Evolutionary conservation across 2,329 filamentous ascomycete species (phyloP), one percentile per base, ranked within the genome.

Genomic region (Venturia pyrina): DNA sequence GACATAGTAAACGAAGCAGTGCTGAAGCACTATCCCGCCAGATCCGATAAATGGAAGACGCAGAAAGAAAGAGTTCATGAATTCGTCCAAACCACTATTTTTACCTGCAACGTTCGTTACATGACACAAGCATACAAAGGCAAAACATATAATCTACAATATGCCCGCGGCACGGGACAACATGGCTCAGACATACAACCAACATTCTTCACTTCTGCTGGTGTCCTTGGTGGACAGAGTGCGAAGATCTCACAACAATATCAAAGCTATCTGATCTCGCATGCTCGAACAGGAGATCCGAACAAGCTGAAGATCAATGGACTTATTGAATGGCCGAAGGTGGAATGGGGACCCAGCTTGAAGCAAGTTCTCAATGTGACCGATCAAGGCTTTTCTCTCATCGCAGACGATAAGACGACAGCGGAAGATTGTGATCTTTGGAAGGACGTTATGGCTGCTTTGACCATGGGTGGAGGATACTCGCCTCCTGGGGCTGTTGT

Each of bases 101-200:
- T 67, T 21, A 60, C 63, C 8, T 67, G 65, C 21, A 65, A 65
- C 44, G 65, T 62, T 17, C 65, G 65, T 15, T 59, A 59, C 37
- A 37, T 65, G n/a, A 41, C 62, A 15, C 32, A 67, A 28, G 65
- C 65, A 3, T 67, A 65, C 32, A 60, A 37, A 17, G 62, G 62
- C 10, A 65, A 61, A 24, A 61, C 62, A 10, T 67, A 60, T n/a
- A 60, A 57, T 24, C 2, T 43, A 21, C 65, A 65, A 37, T 67
- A 61, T 37, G 32, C 62, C 17, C 46, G 46, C 1, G 63, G 62
- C 28, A 10, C 19, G 4, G 65, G 65, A 24, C 7, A 4, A 11
- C 65, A 67, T 32, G 65, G 46, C 53, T 21, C 43, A 11, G 65
- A 67, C 44, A 34, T 67, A 17, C 3, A 3, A 10, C 37, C 63